Base-by-base conservation (phyloP, 495 filamentous ascomycete genomes). In the Hypoxylon crocopeplum region DNA sequence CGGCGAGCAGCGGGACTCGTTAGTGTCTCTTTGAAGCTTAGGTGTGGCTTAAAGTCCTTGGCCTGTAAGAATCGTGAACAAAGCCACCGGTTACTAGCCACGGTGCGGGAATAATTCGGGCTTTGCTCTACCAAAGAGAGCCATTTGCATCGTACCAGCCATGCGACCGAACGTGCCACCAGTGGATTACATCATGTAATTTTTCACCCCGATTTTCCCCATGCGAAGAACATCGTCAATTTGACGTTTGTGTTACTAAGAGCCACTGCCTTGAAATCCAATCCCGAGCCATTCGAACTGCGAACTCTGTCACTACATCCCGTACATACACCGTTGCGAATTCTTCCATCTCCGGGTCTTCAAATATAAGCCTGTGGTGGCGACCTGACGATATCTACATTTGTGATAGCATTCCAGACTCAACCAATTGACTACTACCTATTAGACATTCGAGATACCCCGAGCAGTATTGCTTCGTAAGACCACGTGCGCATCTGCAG, bases 121-220 rank as follows among this genome's bases (percentile, higher is more conserved):
- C 13, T 64, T 22, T 64, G 47, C 37, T 54, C 8, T 36, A 0
- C 8, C 3, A 15, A 12, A n/a, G 34, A 24, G 21, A 36, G 47
- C 24, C 45, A 51, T 40, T 39, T 33, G 44, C 38, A 59, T 64
- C 61, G 61, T 64, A 64, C 54, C 55, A 63, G 60, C 25, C 30
- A 4, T 10, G 33, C 11, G 11, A 4, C 22, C 2, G 46, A 64
- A 64, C 61, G 55, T 64, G 33, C 61, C 61, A 64, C 42, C 17
- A 24, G 54, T 59, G 54, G 61, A 59, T 59, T 59, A 59, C 61
- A 64, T 59, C 54, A 64, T 64, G 60, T 64, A 58, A 58, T 58
- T 57, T 53, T 49, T 53, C 45, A 17, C 22, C 25, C 60, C 60
- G 60, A 59, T 37, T 58, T 64, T 64, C 54, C 45, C 60, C 60